These are phyloP conservation scores for Monosporascus sp. DNA, from an alignment of 2,329 filamentous ascomycete species.

Conservation along the genomic window DNA sequence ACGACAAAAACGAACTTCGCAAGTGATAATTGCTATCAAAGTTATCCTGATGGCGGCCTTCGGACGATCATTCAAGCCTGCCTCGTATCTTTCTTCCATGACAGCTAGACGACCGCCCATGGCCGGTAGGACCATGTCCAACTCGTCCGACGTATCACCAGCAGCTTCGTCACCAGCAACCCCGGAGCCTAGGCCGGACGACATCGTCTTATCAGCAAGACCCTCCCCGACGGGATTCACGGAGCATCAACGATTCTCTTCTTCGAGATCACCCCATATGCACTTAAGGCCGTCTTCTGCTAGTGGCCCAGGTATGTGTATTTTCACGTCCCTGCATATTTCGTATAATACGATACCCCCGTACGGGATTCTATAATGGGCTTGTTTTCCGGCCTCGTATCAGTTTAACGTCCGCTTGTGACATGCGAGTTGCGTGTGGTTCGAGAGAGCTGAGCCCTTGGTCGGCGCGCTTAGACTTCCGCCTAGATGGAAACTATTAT, in stretches of 20 bases:
- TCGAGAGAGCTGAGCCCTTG: too few relatives aligned
- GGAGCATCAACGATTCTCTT: conserved; percentile 11
- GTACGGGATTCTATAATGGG: too few relatives aligned
- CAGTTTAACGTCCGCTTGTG: too few relatives aligned
- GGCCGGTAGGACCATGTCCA: conserved; percentile 39
- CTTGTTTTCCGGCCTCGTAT: too few relatives aligned
- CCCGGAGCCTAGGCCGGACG: conserved; percentile 24
- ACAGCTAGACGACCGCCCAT: conserved; percentile 39
- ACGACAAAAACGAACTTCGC: too few relatives aligned
- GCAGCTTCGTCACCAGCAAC: conserved; percentile 23
- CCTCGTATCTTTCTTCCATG: conserved; percentile 36
- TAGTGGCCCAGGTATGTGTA: background rate
- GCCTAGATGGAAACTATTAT: too few relatives aligned
- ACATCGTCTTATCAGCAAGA: conserved; percentile 32
- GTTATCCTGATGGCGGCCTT: conserved; percentile 38
- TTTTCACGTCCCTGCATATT: too few relatives aligned
- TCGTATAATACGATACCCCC: too few relatives aligned
- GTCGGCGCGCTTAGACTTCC: too few relatives aligned
- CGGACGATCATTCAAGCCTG: conserved; percentile 44
- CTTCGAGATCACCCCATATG: conserved; percentile 10
- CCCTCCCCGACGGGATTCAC: conserved; percentile 22
- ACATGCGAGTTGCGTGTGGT: too few relatives aligned
- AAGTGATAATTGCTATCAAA: too few relatives aligned
- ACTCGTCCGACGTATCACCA: conserved; percentile 41
- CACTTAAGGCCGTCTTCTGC: conserved; percentile 11